Percentiles rank a stretch among this genome's conserved stretches.
Conservation (phyloP, 2,329 filamentous ascomycete species). For the Fusarium illudens region DNA sequence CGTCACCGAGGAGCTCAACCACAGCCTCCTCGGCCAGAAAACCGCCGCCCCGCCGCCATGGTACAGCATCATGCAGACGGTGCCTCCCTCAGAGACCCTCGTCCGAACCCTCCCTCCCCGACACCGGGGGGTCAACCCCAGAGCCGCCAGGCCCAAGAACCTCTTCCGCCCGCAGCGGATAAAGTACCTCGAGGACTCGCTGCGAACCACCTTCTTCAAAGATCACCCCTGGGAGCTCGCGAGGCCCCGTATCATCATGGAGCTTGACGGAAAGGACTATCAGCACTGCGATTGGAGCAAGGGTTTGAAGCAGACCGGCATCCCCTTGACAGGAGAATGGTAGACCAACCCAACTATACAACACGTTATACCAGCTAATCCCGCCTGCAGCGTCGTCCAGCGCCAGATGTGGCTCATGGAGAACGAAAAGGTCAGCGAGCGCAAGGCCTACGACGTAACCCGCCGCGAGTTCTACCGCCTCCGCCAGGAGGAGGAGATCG, state of each 20-base stretch:
- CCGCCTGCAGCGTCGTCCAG: constrained; percentile 78
- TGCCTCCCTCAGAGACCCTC: constrained; percentile 67
- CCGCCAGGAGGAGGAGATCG: constrained; percentile 83
- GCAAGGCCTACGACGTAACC: constrained; percentile 82
- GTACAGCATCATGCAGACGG: constrained; percentile 60
- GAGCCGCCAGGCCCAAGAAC: constrained; percentile 67
- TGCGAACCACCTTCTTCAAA: constrained; percentile 84
- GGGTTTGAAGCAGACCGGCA: constrained; percentile 75
- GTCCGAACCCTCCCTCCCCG: constrained; percentile 61
- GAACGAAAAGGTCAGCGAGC: constrained; percentile 66
- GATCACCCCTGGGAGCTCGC: constrained; percentile 99
- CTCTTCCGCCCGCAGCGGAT: constrained; percentile 84
- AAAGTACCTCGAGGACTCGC: constrained; percentile 80
- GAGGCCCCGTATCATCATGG: constrained; percentile 83
- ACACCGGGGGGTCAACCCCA: constrained; percentile 54
- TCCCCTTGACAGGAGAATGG: constrained; percentile 75
- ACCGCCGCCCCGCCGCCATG: constrained; percentile 55
- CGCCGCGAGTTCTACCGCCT: constrained; percentile 90
- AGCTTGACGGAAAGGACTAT: constrained; percentile 84
- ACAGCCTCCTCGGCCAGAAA: constrained; percentile 49
- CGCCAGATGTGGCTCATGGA: constrained; percentile 88
- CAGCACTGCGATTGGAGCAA: constrained; percentile 81
- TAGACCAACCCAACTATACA: constrained; percentile 3
- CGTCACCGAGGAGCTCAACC: constrained; percentile 55
- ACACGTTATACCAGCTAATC: constrained; percentile 26